Conservation (phyloP, 768 basidiomycete genomes). For the Filobasidium wieringae region DNA sequence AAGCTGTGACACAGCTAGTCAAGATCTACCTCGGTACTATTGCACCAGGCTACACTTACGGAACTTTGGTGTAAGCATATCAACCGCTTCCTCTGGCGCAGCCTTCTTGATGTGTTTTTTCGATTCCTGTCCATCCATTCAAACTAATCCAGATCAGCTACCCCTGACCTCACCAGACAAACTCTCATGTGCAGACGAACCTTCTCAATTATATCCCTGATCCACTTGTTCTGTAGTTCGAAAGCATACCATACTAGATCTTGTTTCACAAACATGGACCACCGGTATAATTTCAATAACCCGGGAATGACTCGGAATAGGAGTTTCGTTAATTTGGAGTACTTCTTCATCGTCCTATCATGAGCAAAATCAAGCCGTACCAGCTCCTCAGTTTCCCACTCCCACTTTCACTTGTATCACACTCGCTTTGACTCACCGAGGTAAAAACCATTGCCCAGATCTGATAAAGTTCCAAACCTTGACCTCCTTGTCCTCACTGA, state of each 20-base stretch:
- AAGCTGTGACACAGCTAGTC: background rate
- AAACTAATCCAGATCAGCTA: background rate
- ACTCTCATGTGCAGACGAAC: background rate
- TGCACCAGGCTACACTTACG: constrained; percentile 2
- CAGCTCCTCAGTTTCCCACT: too few species aligned
- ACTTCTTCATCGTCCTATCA: too few species aligned
- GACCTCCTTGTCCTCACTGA: constrained; percentile 14
- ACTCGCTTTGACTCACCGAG: constrained; percentile 7
- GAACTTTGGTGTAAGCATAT: constrained; percentile 14
- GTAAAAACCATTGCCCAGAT: constrained; percentile 19
- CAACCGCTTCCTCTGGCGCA: constrained; percentile 12
- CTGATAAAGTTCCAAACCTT: constrained; percentile 16
- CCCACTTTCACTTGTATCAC: too few species aligned
- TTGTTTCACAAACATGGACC: constrained; percentile 5
- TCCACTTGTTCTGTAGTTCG: constrained; percentile 7
- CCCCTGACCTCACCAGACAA: background rate
- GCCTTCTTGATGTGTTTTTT: constrained; percentile 6
- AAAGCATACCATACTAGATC: constrained; percentile 11
- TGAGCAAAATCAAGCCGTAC: background rate
- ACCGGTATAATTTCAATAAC: constrained; percentile 6
- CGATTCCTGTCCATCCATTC: background rate
- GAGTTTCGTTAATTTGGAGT: background rate
- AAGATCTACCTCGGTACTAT: background rate
- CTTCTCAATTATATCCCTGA: constrained; percentile 12
- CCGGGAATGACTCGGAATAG: constrained; percentile 3